Percentiles rank a stretch among this genome's conserved stretches.
phyloP scores from a whole-genome alignment of 306 rosid genomes.

The Luffa acutangula region DNA sequence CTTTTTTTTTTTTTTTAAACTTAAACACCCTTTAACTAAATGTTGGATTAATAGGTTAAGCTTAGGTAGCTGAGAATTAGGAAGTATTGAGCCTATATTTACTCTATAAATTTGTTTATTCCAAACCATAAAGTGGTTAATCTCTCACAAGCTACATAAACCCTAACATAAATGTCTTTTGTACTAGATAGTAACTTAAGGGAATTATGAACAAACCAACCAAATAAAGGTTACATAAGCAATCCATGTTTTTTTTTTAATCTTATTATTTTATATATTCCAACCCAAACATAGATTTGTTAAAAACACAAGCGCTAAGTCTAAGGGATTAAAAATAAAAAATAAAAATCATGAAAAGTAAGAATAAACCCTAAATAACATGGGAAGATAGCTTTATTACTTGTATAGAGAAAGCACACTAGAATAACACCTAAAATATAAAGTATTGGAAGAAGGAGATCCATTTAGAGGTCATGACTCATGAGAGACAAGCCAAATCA shows the following conservation, averaged over 20 bases:
- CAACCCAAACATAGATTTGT: background rate
- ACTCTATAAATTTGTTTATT: background rate
- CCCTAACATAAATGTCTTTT: background rate
- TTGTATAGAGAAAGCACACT: background rate
- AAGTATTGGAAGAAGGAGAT: background rate
- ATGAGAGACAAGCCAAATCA: background rate
- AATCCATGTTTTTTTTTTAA: background rate
- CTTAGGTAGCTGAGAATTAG: too few species aligned
- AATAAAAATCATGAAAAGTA: background rate
- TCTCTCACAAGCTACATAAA: background rate
- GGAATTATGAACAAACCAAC: background rate
- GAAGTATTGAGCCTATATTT: background rate
- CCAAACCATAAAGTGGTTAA: background rate
- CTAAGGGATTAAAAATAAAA: background rate
- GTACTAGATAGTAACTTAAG: background rate
- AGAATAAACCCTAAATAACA: background rate
- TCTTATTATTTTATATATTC: background rate
- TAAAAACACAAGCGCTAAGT: background rate
- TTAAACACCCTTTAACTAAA: too few species aligned
- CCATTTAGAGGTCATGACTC: background rate
- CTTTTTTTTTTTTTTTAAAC: too few species aligned
- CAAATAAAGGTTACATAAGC: background rate
- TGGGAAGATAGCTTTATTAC: background rate
- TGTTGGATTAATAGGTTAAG: too few species aligned
- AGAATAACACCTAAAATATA: background rate